Evolutionary conservation across 805 yeast genomes (phyloP), one percentile per base, ranked within the genome.

Genomic region (Saturnispora kantuleensis): DNA sequence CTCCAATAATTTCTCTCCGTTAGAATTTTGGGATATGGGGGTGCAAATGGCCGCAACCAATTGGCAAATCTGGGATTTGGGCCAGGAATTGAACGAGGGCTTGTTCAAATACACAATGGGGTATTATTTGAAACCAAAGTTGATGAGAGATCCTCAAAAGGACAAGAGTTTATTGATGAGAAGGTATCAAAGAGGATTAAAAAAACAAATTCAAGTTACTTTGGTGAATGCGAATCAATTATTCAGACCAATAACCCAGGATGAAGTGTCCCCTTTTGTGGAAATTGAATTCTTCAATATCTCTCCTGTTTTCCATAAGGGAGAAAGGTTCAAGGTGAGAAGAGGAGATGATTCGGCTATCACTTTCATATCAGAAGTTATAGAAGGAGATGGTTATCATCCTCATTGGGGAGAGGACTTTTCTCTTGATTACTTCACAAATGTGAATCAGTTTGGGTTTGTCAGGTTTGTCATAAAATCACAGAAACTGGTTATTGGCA

Each of bases 31-130:
- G 98, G 70, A 70, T 41, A 67, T 73, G 39, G 99, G 99, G 1
- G 81, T 74, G 10, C 98, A 93, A 57, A 77, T 93, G 87, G 97
- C 85, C 4, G 97, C 98, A 0, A 81, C 96, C 0, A 93, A 90
- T 58, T 90, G 97, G 97, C 98, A 90, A 62, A 81, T 93, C 0
- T 81, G 77, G 58, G 98, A 93, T 57, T 47, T 78, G 13, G 96
- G 97, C 0, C 90, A 89, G 57, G 96, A 88, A 57, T 56, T 93
- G 10, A 89, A 88, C 59, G 84, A 84, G 50, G 85, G 96, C 3
- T 65, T 88, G 73, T 87, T 90, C 60, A 36, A 40, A 34, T 76
- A 76, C 41, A 61, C 72, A 12, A 65, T 73, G 0, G 99, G 99
- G 0, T 93, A 86, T 57, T 77, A 83, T 7, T 64, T 85, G 39